These are phyloP conservation scores for Phytophthora boehmeriae DNA, from an alignment of 352 stramenopile species.

Conservation along the genomic window DNA sequence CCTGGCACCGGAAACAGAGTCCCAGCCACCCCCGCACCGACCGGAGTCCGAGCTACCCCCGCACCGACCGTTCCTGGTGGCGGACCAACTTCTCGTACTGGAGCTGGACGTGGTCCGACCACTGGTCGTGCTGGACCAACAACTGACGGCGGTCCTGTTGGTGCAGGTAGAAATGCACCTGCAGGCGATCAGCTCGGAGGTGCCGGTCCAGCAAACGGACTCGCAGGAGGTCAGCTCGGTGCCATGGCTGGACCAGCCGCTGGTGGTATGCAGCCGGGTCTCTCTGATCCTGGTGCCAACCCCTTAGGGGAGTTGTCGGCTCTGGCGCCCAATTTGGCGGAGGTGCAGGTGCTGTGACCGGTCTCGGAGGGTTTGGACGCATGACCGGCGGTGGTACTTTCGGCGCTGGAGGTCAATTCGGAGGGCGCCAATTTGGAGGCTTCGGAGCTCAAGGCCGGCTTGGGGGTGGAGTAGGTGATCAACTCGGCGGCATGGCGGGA, in stretches of 20 bases:
- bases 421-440: background rate
- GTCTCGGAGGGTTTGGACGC: background rate
- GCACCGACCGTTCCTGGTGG: conserved; percentile 24
- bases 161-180: background rate
- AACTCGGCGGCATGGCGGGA: background rate
- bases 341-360: background rate
- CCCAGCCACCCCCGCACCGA: no score
- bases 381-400: background rate
- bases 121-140: background rate
- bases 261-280: no score
- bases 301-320: background rate
- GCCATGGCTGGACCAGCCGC: no score
- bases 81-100: conserved; percentile 5
- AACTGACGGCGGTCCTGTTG: background rate
- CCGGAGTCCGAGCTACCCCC: conserved; percentile 15
- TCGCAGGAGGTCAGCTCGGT: conserved; percentile 1
- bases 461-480: no score
- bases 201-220: background rate
- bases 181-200: conserved; percentile 6
- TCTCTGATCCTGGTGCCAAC: no score
- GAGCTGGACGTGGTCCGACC: background rate
- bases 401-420: background rate
- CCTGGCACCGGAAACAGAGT: conserved; percentile 6
- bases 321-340: background rate
- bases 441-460: background rate